phyloP scores from a whole-genome alignment of 2,329 filamentous ascomycete species.

The Xylariaceae sp. region DNA sequence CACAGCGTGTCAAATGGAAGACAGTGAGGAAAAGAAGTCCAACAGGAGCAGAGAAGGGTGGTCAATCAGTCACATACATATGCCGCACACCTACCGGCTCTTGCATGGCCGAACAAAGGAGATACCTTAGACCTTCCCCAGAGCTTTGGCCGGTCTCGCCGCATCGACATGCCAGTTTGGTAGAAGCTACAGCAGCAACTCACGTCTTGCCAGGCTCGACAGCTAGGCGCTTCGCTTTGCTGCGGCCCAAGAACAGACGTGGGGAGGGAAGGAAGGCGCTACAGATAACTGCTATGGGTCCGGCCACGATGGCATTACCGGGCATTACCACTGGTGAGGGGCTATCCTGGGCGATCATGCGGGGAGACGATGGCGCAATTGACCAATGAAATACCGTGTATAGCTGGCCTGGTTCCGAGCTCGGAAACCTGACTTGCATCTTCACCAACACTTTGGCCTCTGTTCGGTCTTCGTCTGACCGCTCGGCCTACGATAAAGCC shows the following conservation, averaged over 20 bases:
- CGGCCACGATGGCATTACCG: not conserved
- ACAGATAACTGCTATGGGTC: not conserved
- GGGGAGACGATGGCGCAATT: not conserved
- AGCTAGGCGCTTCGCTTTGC: constrained; percentile 13
- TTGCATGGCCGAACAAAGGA: constrained; percentile 12
- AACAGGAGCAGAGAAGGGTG: too few relatives aligned
- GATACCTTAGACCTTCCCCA: not conserved
- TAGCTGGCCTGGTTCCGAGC: not conserved
- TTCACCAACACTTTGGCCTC: too few relatives aligned
- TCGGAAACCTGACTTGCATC: too few relatives aligned
- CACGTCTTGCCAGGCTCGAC: too few relatives aligned
- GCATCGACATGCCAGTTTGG: too few relatives aligned
- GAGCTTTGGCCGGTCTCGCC: too few relatives aligned
- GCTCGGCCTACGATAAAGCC: too few relatives aligned
- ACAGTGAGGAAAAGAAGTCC: too few relatives aligned
- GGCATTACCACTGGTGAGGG: not conserved
- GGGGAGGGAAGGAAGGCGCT: not conserved
- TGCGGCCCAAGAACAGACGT: constrained; percentile 12
- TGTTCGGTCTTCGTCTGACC: too few relatives aligned
- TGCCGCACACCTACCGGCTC: constrained; percentile 2
- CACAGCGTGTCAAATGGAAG: too few relatives aligned
- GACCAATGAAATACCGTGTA: not conserved
- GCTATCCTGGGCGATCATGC: not conserved
- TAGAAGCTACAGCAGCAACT: too few relatives aligned
- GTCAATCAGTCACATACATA: not conserved